Evolutionary conservation across 2,329 filamentous ascomycete species (phyloP).

Genomic region (Lojkania enalia): DNA sequence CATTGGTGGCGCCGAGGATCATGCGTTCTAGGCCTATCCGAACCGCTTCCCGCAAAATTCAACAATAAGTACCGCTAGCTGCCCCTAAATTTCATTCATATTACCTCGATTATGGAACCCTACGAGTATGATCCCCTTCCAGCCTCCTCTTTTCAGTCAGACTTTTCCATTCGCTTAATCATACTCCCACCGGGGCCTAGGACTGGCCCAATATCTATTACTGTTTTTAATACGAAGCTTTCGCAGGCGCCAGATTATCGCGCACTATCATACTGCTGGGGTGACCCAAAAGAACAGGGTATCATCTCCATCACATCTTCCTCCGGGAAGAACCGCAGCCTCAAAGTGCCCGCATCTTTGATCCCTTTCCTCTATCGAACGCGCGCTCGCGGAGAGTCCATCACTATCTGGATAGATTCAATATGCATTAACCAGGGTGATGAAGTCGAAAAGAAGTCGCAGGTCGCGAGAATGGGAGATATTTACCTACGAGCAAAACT

Average conservation of each 20-base stretch:
- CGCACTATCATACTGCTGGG: conserved; percentile 11
- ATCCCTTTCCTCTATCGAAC: conserved; percentile 13
- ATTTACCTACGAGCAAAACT: conserved; percentile 8
- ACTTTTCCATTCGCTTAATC: conserved; percentile 11
- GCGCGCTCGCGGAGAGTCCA: background rate
- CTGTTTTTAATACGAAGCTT: conserved; percentile 4
- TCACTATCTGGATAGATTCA: conserved; percentile 11
- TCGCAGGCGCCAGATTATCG: conserved; percentile 8
- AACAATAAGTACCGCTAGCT: too few relatives aligned
- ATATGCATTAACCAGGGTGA: conserved; percentile 16
- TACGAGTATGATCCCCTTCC: conserved; percentile 1
- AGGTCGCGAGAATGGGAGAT: conserved; percentile 13
- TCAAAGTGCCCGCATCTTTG: conserved; percentile 7
- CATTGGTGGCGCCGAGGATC: too few relatives aligned
- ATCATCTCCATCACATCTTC: background rate
- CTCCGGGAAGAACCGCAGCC: background rate
- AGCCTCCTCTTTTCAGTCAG: background rate
- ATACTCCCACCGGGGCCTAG: conserved; percentile 3
- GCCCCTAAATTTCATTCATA: too few relatives aligned
- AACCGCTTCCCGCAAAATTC: too few relatives aligned
- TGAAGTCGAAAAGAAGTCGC: conserved; percentile 9
- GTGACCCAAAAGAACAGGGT: background rate
- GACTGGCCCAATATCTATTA: conserved; percentile 5
- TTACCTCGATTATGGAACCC: too few relatives aligned
- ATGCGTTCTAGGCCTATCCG: too few relatives aligned